These are phyloP conservation scores for Kwoniella sp. DNA, from an alignment of 768 basidiomycete genomes.

Conservation along the genomic window DNA sequence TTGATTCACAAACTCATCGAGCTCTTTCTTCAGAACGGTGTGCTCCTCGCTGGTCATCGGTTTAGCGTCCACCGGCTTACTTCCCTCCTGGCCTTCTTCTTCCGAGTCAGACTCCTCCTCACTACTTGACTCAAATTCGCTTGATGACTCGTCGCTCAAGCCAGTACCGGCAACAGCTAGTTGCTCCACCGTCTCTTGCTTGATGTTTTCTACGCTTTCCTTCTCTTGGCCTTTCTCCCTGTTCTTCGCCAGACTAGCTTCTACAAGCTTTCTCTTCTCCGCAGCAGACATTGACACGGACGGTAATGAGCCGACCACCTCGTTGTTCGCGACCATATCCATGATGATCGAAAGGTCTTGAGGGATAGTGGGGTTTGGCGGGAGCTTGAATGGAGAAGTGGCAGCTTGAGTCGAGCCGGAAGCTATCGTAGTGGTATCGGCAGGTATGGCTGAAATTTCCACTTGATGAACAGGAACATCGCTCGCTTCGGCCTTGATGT, in stretches of 20 bases:
- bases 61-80: conserved; percentile 2
- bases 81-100: background rate
- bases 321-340: conserved; percentile 46
- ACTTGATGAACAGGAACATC: background rate
- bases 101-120: conserved; percentile 29
- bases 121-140: conserved; percentile 25
- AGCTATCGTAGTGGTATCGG: background rate
- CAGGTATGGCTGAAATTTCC: background rate
- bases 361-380: conserved; percentile 41
- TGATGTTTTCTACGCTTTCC: conserved; percentile 2
- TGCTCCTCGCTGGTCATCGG: conserved; percentile 29
- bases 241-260: conserved; percentile 32
- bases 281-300: conserved; percentile 35
- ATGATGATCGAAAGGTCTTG: conserved; percentile 52
- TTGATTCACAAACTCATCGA: conserved; percentile 28
- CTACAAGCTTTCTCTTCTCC: conserved; percentile 44
- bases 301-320: conserved; percentile 42
- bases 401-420: background rate
- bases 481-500: background rate
- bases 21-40: conserved; percentile 24
- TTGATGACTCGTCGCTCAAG: conserved; percentile 19
- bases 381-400: conserved; percentile 25
- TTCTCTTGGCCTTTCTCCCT: conserved; percentile 24
- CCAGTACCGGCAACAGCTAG: background rate
- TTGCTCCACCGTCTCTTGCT: conserved; percentile 10